These are phyloP conservation scores for Pyrenophora graminea DNA, from an alignment of 2,329 filamentous ascomycete species.

Conservation along the genomic window DNA sequence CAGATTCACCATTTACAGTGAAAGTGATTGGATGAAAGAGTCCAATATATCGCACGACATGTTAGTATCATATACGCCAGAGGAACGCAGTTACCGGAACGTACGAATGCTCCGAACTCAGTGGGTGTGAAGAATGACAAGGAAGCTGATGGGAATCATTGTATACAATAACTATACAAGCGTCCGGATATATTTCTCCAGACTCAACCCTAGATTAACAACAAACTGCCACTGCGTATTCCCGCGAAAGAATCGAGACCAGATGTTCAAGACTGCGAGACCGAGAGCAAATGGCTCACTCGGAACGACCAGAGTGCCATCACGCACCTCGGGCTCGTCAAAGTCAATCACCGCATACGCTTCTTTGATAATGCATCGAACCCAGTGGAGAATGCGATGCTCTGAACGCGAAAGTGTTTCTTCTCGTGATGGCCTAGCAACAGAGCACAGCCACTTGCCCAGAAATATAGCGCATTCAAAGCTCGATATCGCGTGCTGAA, in stretches of 20 bases:
- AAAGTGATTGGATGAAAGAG: no score
- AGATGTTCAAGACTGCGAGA: constrained; percentile 51
- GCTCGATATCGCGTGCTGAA: constrained; percentile 60
- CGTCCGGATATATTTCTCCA: constrained; percentile 36
- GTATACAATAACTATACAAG: neutral
- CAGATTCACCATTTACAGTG: no score
- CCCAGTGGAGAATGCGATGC: constrained; percentile 54
- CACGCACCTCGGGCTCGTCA: constrained; percentile 18
- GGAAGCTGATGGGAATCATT: no score
- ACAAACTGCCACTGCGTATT: constrained; percentile 57
- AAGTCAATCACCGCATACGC: constrained; percentile 48
- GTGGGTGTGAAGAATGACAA: no score
- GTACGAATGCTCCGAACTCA: no score
- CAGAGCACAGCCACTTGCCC: constrained; percentile 54
- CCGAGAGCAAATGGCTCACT: constrained; percentile 42
- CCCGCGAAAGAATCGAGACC: constrained; percentile 54
- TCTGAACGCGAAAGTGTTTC: constrained; percentile 38
- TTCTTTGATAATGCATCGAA: constrained; percentile 53
- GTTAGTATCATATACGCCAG: no score
- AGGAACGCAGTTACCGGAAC: no score
- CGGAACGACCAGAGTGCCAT: constrained; percentile 16
- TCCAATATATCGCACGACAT: no score
- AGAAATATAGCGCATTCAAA: constrained; percentile 61
- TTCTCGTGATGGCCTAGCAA: constrained; percentile 25
- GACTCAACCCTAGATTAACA: constrained; percentile 50